Conservation (phyloP, 441 rosid genomes). For the Raphanus hybrid region DNA sequence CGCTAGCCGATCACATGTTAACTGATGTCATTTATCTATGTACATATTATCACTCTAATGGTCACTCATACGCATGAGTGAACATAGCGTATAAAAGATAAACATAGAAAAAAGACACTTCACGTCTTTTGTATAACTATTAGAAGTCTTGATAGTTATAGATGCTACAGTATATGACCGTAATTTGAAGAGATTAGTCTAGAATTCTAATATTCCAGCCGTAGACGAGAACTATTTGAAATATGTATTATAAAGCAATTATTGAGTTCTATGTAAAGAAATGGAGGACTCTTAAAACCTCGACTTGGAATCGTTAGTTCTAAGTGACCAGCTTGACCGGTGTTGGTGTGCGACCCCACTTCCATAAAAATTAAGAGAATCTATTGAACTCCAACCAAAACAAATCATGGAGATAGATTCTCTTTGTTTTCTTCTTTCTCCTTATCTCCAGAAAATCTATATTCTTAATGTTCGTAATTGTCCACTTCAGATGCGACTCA, state of each 20-base stretch:
- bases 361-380: conserved; percentile 26
- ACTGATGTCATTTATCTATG: neutral
- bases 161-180: neutral
- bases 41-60: conserved; percentile 1
- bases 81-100: neutral
- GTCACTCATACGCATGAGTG: neutral
- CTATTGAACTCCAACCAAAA: conserved; percentile 29
- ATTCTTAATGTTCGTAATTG: conserved; percentile 27
- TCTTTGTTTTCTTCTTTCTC: conserved; percentile 36
- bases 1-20: neutral
- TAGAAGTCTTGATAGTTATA: neutral
- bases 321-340: conserved; percentile 34
- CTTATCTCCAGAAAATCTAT: conserved; percentile 21
- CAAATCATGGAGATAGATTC: conserved; percentile 37
- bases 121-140: too few relatives aligned
- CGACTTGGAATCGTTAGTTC: conserved; percentile 22
- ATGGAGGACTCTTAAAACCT: conserved; percentile 27
- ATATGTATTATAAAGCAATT: neutral
- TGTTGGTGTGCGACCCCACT: conserved; percentile 34
- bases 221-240: neutral
- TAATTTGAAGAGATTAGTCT: conserved; percentile 4
- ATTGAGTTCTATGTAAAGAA: conserved; percentile 5
- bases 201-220: neutral
- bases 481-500: conserved; percentile 25
- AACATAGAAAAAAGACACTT: neutral